phyloP scores from a whole-genome alignment of 805 yeast species.

The Saccharomycopsis synnaedendra region DNA sequence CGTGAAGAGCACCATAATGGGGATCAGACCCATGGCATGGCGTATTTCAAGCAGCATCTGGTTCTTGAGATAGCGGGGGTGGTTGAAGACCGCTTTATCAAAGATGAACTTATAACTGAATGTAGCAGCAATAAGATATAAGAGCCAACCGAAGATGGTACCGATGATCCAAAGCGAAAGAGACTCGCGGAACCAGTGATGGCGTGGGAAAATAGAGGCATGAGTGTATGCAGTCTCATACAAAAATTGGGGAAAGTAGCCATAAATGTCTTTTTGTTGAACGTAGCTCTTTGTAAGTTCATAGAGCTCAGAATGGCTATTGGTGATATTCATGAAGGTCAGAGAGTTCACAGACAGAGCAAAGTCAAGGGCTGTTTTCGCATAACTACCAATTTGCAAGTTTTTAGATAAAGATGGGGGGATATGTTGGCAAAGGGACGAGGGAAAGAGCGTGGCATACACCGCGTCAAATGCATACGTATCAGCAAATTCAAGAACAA shows the following conservation, averaged over 20 bases:
- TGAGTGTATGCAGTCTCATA: slow-evolving; percentile 45
- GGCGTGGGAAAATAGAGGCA: slow-evolving; percentile 62
- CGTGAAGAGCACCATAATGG: slow-evolving; percentile 78
- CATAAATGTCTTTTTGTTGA: slow-evolving; percentile 36
- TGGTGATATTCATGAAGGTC: not conserved
- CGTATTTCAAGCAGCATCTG: slow-evolving; percentile 79
- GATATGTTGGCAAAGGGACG: slow-evolving; percentile 30
- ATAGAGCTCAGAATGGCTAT: not conserved
- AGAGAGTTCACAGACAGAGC: not conserved
- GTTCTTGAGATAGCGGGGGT: slow-evolving; percentile 90
- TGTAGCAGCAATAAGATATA: slow-evolving; percentile 67
- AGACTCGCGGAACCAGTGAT: slow-evolving; percentile 60
- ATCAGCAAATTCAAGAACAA: slow-evolving; percentile 75
- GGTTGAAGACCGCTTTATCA: slow-evolving; percentile 85
- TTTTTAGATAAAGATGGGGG: slow-evolving; percentile 20
- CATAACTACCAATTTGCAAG: slow-evolving; percentile 17
- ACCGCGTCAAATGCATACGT: slow-evolving; percentile 60
- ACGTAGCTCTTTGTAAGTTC: slow-evolving; percentile 12
- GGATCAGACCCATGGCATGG: slow-evolving; percentile 74
- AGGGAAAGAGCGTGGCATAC: slow-evolving; percentile 62
- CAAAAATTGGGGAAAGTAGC: slow-evolving; percentile 48
- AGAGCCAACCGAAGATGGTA: slow-evolving; percentile 75
- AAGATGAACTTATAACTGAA: slow-evolving; percentile 70
- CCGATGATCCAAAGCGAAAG: slow-evolving; percentile 58
- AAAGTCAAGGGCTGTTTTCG: slow-evolving; percentile 13